Conservation (phyloP, 305 asterid genomes). For the Vinca major region DNA sequence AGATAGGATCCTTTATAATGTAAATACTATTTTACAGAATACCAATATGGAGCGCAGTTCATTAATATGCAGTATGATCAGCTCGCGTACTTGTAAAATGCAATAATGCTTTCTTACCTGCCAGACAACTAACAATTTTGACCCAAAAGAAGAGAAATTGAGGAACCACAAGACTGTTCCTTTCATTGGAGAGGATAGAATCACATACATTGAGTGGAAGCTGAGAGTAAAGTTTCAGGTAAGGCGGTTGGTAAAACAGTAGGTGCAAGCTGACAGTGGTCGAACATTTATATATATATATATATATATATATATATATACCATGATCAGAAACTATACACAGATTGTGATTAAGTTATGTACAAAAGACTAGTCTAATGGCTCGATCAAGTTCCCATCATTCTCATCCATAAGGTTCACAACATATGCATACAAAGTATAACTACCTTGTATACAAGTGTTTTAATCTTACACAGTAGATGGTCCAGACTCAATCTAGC, state of each 20-base stretch:
- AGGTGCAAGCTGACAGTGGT: not conserved
- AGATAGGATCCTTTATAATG: not conserved
- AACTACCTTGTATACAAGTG: no score
- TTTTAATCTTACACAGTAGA: no score
- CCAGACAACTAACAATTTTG: not conserved
- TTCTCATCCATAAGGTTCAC: no score
- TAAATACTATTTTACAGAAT: not conserved
- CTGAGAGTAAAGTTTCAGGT: not conserved
- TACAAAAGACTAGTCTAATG: no score
- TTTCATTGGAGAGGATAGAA: not conserved
- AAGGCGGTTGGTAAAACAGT: not conserved
- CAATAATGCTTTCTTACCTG: not conserved
- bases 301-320: no score
- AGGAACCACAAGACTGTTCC: not conserved
- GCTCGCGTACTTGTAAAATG: not conserved
- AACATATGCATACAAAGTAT: no score
- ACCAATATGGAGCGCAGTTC: not conserved
- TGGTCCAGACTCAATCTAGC: no score
- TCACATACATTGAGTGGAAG: not conserved
- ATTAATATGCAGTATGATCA: not conserved
- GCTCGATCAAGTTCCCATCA: no score
- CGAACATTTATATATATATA: not conserved
- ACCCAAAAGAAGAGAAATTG: not conserved
- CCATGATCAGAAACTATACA: no score
- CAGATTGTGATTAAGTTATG: no score